phyloP scores from a whole-genome alignment of 2,329 filamentous ascomycete species.

The Aphanoascus verrucosus region DNA sequence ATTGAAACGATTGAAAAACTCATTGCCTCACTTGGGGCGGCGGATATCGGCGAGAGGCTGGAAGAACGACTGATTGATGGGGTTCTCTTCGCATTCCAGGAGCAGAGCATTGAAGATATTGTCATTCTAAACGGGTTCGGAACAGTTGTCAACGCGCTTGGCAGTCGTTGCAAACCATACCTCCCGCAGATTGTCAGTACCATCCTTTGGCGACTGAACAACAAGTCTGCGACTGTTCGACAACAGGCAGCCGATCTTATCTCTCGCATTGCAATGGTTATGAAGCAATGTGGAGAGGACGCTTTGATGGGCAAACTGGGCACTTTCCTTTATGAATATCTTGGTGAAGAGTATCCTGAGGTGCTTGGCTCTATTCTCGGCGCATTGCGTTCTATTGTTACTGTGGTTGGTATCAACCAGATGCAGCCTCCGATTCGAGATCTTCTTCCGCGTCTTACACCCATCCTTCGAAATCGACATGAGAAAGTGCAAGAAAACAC shows the following conservation, averaged over 20 bases:
- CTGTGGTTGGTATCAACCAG: conserved; percentile 91
- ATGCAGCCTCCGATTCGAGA: conserved; percentile 99
- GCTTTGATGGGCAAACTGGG: conserved; percentile 91
- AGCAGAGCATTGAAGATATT: conserved; percentile 92
- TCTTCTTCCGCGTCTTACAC: conserved; percentile 82
- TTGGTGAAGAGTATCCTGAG: conserved; percentile 97
- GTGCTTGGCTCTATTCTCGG: conserved; percentile 94
- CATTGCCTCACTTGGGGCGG: conserved; percentile 81
- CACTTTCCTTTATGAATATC: conserved; percentile 90
- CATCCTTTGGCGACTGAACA: conserved; percentile 92
- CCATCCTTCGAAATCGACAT: conserved; percentile 95
- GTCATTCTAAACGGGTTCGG: conserved; percentile 96
- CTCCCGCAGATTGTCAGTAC: conserved; percentile 94
- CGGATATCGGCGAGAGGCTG: conserved; percentile 82
- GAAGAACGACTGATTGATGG: conserved; percentile 93
- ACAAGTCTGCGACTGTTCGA: conserved; percentile 91
- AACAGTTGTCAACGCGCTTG: conserved; percentile 90
- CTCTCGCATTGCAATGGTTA: conserved; percentile 93
- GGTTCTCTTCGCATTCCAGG: conserved; percentile 91
- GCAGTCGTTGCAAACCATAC: conserved; percentile 89
- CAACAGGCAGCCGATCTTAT: conserved; percentile 96
- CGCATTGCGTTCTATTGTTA: conserved; percentile 89
- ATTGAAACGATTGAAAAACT: conserved; percentile 97
- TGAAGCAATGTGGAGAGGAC: conserved; percentile 97
- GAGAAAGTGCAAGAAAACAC: conserved; percentile 99